A percentile compares a stretch with the other conserved stretches of the same genome.
phyloP scores from a whole-genome alignment of 805 yeast species.

The Cyberlindnera galapagoensis region DNA sequence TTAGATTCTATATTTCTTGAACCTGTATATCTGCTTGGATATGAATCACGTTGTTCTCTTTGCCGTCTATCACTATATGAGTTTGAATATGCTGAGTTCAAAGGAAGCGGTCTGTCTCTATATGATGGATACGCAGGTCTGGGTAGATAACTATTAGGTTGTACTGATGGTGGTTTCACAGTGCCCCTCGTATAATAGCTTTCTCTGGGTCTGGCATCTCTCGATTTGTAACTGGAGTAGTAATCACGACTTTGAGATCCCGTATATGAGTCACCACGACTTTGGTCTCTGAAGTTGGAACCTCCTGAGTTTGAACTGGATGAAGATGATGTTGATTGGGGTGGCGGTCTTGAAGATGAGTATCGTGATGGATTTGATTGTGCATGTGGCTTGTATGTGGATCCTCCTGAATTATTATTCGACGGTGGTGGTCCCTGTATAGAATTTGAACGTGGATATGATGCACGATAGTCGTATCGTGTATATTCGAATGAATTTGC shows the following conservation, averaged over 20 bases:
- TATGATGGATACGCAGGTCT: conserved; percentile 1
- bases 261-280: neutral
- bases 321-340: neutral
- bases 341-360: neutral
- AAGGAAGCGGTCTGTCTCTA: neutral
- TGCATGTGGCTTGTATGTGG: conserved; percentile 9
- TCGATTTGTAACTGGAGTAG: conserved; percentile 1
- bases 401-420: conserved; percentile 4
- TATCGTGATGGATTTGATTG: neutral
- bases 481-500: neutral
- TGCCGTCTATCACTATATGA: conserved; percentile 10
- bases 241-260: conserved; percentile 2
- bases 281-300: conserved; percentile 4
- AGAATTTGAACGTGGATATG: conserved; percentile 3
- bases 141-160: conserved; percentile 3
- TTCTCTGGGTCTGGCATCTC: conserved; percentile 2
- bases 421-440: conserved; percentile 1
- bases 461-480: conserved; percentile 3
- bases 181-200: conserved; percentile 3
- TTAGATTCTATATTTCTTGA: neutral
- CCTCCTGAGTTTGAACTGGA: conserved; percentile 4
- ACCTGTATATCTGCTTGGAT: conserved; percentile 1
- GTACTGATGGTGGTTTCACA: conserved; percentile 2
- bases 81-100: neutral
- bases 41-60: conserved; percentile 7